Base-by-base conservation (phyloP, 1,284 basidiomycete species). In the Ceratobasidium sp. region DNA sequence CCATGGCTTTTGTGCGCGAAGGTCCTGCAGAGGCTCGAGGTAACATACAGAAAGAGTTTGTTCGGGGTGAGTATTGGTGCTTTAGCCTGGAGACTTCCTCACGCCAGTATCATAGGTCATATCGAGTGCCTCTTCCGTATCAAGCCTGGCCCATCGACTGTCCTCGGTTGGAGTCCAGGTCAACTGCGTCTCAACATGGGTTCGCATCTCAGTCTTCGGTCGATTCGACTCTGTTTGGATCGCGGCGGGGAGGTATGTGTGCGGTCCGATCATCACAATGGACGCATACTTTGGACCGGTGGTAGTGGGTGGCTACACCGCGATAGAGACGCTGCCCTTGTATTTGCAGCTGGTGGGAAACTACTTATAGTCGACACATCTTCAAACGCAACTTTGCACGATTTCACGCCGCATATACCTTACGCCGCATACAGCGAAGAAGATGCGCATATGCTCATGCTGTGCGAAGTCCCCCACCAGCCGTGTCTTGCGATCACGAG, bases 1-100 rank as follows among this genome's bases (percentile, higher is more conserved):
- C 75, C 8, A 72, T 39, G 59, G 28, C 75, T 9, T 75, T 75
- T 43, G 64, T 75, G 21, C 75, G 59, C 23, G 58, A 52, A 21
- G 43, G 48, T 10, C 36, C 36, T 26, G 53, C 61, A 14, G 62
- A 48, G 21, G 70, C 48, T 23, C 48, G 58, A 30, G 59, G 62
- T 28, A 16, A 16, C 34, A 21, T 67, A 9, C 62, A 67, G 28
- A 21, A 45, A 18, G 62, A 67, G 32, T 67, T 67, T 41, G 48
- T 67, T 26, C 62, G 30, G 34, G 73, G 59, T 72, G 32, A 5
- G 58, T 23, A n/a, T n/a, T 16, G 18, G 28, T 39, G 32, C 57
- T 41, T 16, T 10, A 10, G 26, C 4, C 32, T 41, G 14, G 10
- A n/a, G 5, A 23, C 36, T 62, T 32, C 58, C 28, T 30, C 18